Conservation (phyloP, 2,329 filamentous ascomycete genomes). For the Colletotrichum gigasporum region DNA sequence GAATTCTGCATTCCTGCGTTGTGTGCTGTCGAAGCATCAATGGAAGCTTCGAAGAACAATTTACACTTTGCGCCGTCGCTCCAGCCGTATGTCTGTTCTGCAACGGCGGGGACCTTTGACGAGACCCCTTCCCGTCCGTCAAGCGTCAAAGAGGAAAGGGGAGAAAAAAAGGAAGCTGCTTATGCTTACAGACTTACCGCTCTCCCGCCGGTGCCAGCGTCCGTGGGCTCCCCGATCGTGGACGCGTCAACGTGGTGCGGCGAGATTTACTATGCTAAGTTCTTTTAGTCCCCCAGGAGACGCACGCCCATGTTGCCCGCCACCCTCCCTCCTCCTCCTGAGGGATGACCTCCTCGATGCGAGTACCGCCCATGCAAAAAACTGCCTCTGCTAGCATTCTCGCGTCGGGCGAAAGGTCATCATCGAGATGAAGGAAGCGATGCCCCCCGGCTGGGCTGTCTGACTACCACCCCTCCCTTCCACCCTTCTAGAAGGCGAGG, state of each 20-base stretch:
- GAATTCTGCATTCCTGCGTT: too few relatives aligned
- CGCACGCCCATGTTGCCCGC: too few relatives aligned
- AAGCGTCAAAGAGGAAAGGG: neutral
- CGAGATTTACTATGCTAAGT: neutral
- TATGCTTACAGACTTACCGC: neutral
- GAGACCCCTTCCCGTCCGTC: neutral
- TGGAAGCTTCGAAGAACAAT: slow-evolving; percentile 19
- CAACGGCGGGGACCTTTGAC: neutral
- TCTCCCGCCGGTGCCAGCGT: neutral
- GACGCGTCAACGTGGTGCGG: neutral
- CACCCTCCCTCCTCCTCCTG: too few relatives aligned
- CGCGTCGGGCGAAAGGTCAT: too few relatives aligned
- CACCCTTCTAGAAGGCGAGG: neutral
- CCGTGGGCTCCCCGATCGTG: neutral
- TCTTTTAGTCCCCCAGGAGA: neutral
- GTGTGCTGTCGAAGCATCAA: neutral
- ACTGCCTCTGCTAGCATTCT: too few relatives aligned
- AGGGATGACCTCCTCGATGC: too few relatives aligned
- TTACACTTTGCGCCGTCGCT: slow-evolving; percentile 24
- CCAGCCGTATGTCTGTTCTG: neutral
- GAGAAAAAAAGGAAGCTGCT: too few relatives aligned
- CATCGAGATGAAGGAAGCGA: neutral
- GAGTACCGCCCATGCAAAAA: too few relatives aligned
- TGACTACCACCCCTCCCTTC: too few relatives aligned
- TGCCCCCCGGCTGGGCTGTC: too few relatives aligned